Percentiles rank a stretch among this genome's conserved stretches.
These are phyloP conservation scores for Coelastrella sp. DNA, from an alignment of 139 green algal genomes.

Conservation along the genomic window DNA sequence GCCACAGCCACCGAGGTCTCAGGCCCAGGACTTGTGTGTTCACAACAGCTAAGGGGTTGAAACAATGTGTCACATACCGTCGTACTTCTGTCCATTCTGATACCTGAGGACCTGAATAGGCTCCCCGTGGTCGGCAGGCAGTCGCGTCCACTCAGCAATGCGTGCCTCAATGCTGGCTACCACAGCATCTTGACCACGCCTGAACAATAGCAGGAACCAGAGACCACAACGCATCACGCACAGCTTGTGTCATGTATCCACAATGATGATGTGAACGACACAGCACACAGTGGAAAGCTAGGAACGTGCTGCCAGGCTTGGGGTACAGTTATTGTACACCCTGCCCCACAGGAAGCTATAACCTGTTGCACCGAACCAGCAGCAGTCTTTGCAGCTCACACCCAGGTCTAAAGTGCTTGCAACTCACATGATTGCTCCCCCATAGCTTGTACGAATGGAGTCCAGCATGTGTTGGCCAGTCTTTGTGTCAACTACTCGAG, in stretches of 20 bases:
- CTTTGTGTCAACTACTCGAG: conserved; percentile 69
- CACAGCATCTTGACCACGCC: conserved; percentile 61
- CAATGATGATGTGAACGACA: too few relatives aligned
- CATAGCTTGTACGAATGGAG: conserved; percentile 74
- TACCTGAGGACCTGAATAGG: conserved; percentile 83
- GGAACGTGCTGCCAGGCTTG: too few relatives aligned
- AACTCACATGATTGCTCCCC: conserved; percentile 66
- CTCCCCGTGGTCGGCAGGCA: conserved; percentile 73
- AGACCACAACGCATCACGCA: background rate
- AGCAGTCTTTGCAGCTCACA: background rate
- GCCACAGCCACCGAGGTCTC: too few relatives aligned
- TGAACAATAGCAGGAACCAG: conserved; percentile 6
- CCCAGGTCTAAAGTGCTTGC: background rate
- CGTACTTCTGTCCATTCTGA: conserved; percentile 78
- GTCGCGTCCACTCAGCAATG: conserved; percentile 77
- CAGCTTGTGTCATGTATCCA: background rate
- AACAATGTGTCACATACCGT: background rate
- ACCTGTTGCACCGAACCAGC: background rate
- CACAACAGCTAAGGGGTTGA: background rate
- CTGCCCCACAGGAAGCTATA: background rate
- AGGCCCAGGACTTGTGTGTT: background rate
- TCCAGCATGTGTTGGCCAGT: conserved; percentile 63
- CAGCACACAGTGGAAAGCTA: too few relatives aligned
- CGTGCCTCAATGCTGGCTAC: conserved; percentile 72
- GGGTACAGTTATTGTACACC: background rate